A percentile compares a stretch with the other conserved stretches of the same genome.
Conservation (phyloP, 495 filamentous ascomycete genomes). For the Tirmania nivea region DNA sequence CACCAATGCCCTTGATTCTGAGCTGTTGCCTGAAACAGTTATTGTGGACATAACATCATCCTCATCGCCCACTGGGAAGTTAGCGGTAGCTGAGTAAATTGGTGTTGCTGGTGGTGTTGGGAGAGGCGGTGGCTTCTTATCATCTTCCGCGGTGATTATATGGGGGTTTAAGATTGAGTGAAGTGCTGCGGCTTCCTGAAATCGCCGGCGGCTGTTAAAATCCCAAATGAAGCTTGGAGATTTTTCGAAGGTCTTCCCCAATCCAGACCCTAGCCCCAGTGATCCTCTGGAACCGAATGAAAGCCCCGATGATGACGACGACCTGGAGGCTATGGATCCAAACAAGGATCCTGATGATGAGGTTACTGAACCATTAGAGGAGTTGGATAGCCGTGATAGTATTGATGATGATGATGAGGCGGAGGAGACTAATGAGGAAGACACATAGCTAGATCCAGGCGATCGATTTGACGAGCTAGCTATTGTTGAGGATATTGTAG, state of each 20-base stretch:
- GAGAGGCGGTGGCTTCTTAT: not conserved
- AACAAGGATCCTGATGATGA: not conserved
- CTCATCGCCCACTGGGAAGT: not conserved
- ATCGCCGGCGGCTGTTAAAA: not conserved
- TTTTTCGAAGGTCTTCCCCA: not conserved
- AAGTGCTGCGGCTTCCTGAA: not conserved
- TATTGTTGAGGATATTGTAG: not conserved
- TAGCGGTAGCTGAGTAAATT: not conserved
- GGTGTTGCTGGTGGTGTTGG: not conserved
- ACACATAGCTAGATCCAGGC: not conserved
- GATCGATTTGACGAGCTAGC: not conserved
- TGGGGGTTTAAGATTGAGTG: not conserved
- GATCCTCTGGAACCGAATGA: not conserved
- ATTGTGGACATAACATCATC: not conserved
- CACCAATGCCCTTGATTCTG: conserved; percentile 5
- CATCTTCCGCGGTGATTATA: too few species aligned
- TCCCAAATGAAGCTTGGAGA: not conserved
- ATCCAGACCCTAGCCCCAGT: not conserved
- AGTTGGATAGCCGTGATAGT: not conserved
- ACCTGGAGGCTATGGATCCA: not conserved
- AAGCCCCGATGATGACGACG: not conserved
- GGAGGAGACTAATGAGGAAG: not conserved
- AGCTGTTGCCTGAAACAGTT: not conserved
- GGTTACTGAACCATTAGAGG: not conserved
- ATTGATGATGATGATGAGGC: not conserved